Evolutionary conservation across 176 grass and related monocot genomes (phyloP).

Genomic region (Rhipidocladum racemiflorum): DNA sequence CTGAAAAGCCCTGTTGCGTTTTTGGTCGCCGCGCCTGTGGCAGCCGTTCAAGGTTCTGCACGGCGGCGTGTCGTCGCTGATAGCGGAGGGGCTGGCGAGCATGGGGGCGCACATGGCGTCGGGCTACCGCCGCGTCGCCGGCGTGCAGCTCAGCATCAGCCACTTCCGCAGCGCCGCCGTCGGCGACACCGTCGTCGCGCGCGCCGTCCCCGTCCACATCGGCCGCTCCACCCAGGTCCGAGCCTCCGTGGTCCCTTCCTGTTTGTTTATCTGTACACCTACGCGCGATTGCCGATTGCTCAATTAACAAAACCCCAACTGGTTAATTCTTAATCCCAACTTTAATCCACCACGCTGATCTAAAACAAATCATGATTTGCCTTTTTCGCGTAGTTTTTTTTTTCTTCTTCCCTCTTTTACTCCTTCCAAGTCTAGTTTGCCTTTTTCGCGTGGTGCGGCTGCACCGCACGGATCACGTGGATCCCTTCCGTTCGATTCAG

Average conservation of each 20-base stretch:
- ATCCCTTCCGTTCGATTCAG: neutral
- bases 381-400: neutral
- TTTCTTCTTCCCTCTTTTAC: too few species aligned
- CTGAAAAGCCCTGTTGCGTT: neutral
- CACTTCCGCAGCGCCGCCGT: constrained; percentile 66
- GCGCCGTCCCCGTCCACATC: constrained; percentile 57
- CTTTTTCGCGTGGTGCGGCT: neutral
- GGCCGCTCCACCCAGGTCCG: constrained; percentile 77
- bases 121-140: constrained; percentile 65
- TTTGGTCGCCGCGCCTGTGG: neutral
- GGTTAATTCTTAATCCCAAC: neutral
- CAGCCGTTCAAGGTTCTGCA: constrained; percentile 97
- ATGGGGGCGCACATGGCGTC: constrained; percentile 95
- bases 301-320: neutral
- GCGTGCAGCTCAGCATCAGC: constrained; percentile 89
- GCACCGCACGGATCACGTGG: neutral
- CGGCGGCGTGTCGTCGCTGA: constrained; percentile 73
- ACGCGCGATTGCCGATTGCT: neutral
- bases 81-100: constrained; percentile 79
- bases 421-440: neutral
- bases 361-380: neutral
- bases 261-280: neutral
- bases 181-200: constrained; percentile 68
- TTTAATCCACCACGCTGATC: neutral
- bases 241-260: neutral